phyloP scores from a whole-genome alignment of 2,329 filamentous ascomycete genomes.

The Sarocladium strictum region DNA sequence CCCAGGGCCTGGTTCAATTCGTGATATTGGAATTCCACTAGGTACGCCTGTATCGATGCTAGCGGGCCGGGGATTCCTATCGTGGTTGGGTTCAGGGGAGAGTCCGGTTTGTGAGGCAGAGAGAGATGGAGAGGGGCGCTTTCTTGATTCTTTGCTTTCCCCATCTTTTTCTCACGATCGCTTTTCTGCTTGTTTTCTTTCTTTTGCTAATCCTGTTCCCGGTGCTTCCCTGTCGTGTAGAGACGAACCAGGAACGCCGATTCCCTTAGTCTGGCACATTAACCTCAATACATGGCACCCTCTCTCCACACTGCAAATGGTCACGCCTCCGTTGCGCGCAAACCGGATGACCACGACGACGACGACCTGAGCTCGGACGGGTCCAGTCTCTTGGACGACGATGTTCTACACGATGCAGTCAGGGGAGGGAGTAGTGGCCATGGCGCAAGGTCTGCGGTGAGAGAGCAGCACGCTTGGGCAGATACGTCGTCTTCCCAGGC shows the following conservation, averaged over 20 bases:
- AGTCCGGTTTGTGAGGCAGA: too few relatives aligned
- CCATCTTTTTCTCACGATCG: background rate
- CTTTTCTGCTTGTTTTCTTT: background rate
- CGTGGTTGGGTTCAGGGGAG: constrained; percentile 8
- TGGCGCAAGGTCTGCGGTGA: background rate
- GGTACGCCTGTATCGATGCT: background rate
- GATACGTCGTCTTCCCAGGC: background rate
- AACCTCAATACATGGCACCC: constrained; percentile 3
- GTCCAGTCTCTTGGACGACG: background rate
- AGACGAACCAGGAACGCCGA: too few relatives aligned
- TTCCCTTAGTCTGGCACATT: background rate
- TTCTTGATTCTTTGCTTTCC: background rate
- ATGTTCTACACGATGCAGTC: background rate
- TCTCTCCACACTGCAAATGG: background rate
- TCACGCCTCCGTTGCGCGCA: constrained; percentile 7
- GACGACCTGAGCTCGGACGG: constrained; percentile 3
- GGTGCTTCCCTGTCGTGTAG: too few relatives aligned
- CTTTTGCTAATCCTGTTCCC: background rate
- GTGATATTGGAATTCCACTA: background rate
- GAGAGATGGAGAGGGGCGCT: background rate
- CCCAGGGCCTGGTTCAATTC: background rate
- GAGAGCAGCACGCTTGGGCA: background rate
- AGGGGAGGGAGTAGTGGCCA: background rate
- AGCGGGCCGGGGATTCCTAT: constrained; percentile 1
- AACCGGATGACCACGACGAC: constrained; percentile 3